Evolutionary conservation across 2,329 filamentous ascomycete species (phyloP), one percentile per base, ranked within the genome.

Genomic region (Fusarium subglutinans): DNA sequence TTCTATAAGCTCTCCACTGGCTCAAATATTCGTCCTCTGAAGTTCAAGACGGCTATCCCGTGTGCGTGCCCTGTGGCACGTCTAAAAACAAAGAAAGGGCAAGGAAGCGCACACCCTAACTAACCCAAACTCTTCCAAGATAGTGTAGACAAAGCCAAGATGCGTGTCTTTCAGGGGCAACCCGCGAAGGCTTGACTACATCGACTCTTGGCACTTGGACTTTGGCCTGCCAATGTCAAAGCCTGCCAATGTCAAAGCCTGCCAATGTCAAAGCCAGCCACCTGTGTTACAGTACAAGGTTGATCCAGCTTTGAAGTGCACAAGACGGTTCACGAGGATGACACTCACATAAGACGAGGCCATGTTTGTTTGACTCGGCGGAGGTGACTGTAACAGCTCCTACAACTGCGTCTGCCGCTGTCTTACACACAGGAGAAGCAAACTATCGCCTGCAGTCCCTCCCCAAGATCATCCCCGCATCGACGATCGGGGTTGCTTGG

Each of bases 371-470:
- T 37, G 60, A 74, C 72, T 75, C 64, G 64, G 47, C 30, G 50
- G 33, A 35, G 61, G 43, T 38, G 54, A 37, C 38, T 20, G 41
- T 37, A n/a, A 30, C 38, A 41, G 43, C 53, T 65, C 51, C 48
- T 53, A 43, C 56, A 62, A 60, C 24, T 62, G 43, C 54, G 61
- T 54, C 48, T 48, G 43, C 56, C 47, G 56, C 28, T 66, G 69
- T 73, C 59, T 61, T 50, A 66, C 69, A 44, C 26, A 53, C 30
- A 48, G 41, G 20, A 51, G 41, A 43, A 64, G 55, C 59, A 73
- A 73, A 69, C 65, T 62, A 63, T 73, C 56, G 37, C 55, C 56
- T 73, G 70, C 51, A n/a, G 69, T 65, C 55, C 64, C 48, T 55
- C 41, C 44, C 53, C 45, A 53, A 48, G 54, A 65, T 58, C 61